These are phyloP conservation scores for Populus tomentosa DNA, from an alignment of 441 rosid genomes.

Conservation along the genomic window DNA sequence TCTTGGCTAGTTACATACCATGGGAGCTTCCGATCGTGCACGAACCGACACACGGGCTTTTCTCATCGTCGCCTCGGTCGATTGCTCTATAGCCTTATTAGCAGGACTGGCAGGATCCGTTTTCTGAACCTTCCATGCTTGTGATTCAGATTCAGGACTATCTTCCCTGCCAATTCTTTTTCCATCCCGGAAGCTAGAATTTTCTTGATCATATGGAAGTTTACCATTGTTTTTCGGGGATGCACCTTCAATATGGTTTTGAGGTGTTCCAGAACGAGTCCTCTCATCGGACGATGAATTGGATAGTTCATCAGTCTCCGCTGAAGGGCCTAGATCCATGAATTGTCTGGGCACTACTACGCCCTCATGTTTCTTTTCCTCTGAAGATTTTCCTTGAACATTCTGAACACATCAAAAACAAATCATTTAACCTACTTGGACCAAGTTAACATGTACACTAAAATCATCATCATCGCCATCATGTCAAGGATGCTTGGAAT, in stretches of 20 bases:
- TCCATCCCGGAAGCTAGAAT: conserved; percentile 30
- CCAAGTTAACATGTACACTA: neutral
- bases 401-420: conserved; percentile 10
- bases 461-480: neutral
- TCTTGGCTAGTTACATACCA: conserved; percentile 38
- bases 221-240: conserved; percentile 23
- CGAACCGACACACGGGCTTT: conserved; percentile 98
- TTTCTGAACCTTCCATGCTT: conserved; percentile 48
- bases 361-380: conserved; percentile 34
- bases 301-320: conserved; percentile 40
- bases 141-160: conserved; percentile 54
- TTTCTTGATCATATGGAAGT: conserved; percentile 27
- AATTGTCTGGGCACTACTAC: conserved; percentile 54
- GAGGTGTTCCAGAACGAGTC: conserved; percentile 42
- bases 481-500: neutral
- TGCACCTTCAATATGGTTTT: conserved; percentile 20
- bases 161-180: conserved; percentile 48
- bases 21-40: conserved; percentile 92
- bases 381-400: conserved; percentile 28
- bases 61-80: conserved; percentile 85
- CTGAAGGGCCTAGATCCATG: conserved; percentile 53
- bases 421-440: neutral
- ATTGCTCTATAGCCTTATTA: conserved; percentile 42
- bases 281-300: conserved; percentile 55
- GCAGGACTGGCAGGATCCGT: conserved; percentile 12